Evolutionary conservation across 1,284 basidiomycete species (phyloP).

Genomic region (Heterobasidion parviporum): DNA sequence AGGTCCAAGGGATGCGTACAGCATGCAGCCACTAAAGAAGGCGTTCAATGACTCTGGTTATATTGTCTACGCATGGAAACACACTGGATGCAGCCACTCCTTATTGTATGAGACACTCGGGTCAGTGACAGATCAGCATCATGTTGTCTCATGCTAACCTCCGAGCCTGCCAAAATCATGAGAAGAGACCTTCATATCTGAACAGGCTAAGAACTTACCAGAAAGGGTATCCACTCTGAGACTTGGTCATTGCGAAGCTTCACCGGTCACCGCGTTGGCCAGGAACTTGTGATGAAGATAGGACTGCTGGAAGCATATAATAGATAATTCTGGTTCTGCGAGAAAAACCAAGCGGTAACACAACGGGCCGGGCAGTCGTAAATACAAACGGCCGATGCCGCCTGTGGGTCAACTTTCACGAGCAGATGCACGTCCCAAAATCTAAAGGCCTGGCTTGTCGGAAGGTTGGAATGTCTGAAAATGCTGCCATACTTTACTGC

Average conservation of each 20-base stretch:
- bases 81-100: constrained; percentile 72
- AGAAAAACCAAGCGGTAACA: background rate
- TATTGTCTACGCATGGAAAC: constrained; percentile 21
- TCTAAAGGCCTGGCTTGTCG: background rate
- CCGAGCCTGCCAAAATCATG: constrained; percentile 46
- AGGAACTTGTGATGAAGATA: background rate
- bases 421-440: background rate
- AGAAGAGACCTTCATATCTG: constrained; percentile 6
- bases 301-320: too few relatives aligned
- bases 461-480: too few relatives aligned
- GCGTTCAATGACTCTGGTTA: background rate
- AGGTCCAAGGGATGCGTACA: constrained; percentile 84
- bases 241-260: constrained; percentile 18
- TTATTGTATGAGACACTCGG: constrained; percentile 17
- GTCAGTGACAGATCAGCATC: background rate
- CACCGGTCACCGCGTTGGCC: background rate
- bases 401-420: background rate
- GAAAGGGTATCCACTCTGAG: constrained; percentile 41
- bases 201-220: constrained; percentile 35
- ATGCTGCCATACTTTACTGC: too few relatives aligned
- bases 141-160: constrained; percentile 37
- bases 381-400: background rate
- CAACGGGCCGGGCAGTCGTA: background rate
- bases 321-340: too few relatives aligned
- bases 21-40: constrained; percentile 67